Base-by-base conservation (phyloP, 495 filamentous ascomycete species). In the Lasiosphaeria ovina region DNA sequence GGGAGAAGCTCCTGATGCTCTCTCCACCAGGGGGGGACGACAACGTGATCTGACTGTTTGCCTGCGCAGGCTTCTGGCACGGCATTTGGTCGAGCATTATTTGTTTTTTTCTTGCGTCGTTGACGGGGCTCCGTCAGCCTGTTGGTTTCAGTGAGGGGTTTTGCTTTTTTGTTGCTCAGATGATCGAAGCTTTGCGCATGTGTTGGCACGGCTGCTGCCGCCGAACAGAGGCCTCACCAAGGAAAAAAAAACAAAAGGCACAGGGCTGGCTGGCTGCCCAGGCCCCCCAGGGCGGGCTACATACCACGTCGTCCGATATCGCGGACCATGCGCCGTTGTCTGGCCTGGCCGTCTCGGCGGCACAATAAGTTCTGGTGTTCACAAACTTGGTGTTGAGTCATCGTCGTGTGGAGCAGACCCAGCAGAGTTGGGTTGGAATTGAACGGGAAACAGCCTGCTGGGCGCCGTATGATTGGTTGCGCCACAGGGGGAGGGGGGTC, bases 361-460 rank as follows among this genome's bases (percentile, higher is more conserved):
- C 12, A 14, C 12, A 47, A 47, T 11, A 47, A 14, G 16, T 5
- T 11, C 16, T 47, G 6, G 44, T 47, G 4, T 47, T n/a, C 5
- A n/a, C 12, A 14, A 42, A 12, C 12, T 11, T 47, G 44, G 6
- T 14, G 51, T 57, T 57, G 55, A 57, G 55, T 57, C 55, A 57
- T 57, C 55, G 55, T 57, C 40, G 40, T 47, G 55, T 47, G 44
- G 44, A 47, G 44, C 16, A 49, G 54, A 12, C 38, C 24, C 12
- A 42, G 38, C 8, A 45, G 45, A 51, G 12, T 50, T 51, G 48
- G 56, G 56, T 51, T 58, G 56, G 56, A 48, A 53, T 5, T 8
- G 24, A 24, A 24, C 24, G 24, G 24, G 24, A 16, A 38, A 49
- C 32, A 51, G 47, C 33, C 56, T 58, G 45, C 47, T 40, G 14